A percentile compares a stretch with the other conserved stretches of the same genome.
Evolutionary conservation across 2,329 filamentous ascomycete species (phyloP).

Genomic region (Exophiala bonariae): DNA sequence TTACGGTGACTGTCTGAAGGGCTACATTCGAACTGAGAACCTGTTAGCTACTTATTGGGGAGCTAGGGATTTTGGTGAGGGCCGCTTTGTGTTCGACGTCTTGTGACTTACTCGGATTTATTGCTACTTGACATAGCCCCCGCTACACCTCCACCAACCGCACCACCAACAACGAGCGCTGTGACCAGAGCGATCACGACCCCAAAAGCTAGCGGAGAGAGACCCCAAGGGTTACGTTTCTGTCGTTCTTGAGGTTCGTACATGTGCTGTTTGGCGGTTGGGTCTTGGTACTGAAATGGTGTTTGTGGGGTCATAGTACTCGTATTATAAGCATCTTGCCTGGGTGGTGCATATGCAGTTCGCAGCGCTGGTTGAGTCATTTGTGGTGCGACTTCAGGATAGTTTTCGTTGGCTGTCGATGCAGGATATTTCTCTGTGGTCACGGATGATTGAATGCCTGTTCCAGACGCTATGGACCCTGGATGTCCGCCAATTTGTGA

Average conservation of each 20-base stretch:
- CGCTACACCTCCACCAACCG: conserved; percentile 20
- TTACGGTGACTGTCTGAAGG: conserved; percentile 9
- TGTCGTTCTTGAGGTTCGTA: background rate
- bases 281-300: conserved; percentile 8
- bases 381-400: conserved; percentile 11
- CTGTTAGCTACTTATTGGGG: background rate
- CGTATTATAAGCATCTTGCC: background rate
- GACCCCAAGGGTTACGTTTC: conserved; percentile 18
- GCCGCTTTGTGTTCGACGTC: too few species aligned
- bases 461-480: background rate
- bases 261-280: background rate
- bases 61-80: background rate
- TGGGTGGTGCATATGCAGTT: conserved; percentile 51
- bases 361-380: conserved; percentile 45
- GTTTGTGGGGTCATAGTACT: background rate
- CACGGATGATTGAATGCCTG: background rate
- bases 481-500: too few species aligned
- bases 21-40: background rate
- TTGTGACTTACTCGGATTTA: conserved; percentile 6
- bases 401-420: conserved; percentile 2
- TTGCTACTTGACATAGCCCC: conserved; percentile 17
- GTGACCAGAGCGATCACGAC: conserved; percentile 17
- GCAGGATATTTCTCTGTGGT: conserved; percentile 18
- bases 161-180: conserved; percentile 19
- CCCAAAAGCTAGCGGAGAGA: conserved; percentile 20